Evolutionary conservation across 176 grass and related monocot species (phyloP).

Genomic region (Echinochloa phyllopogon): DNA sequence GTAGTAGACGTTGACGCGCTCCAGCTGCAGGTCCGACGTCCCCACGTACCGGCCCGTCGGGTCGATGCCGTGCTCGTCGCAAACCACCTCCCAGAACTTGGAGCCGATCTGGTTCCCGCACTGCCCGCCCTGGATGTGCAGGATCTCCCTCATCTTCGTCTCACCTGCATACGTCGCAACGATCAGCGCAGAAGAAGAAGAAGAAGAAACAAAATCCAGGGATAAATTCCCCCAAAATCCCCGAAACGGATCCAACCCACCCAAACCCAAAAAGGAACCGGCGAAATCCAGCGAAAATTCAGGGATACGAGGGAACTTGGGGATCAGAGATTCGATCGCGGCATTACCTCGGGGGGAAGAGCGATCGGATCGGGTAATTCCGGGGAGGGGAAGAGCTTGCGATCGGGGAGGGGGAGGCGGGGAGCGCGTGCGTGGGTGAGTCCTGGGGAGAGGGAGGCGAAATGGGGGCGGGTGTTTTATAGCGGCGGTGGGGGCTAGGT

Average conservation of each 20-base stretch:
- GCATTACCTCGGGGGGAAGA: conserved; percentile 7
- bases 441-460: neutral
- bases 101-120: conserved; percentile 88
- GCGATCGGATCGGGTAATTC: conserved; percentile 7
- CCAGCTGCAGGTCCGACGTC: conserved; percentile 67
- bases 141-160: conserved; percentile 86
- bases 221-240: neutral
- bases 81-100: conserved; percentile 96
- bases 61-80: conserved; percentile 89
- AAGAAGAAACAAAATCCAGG: neutral
- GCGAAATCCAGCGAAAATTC: neutral
- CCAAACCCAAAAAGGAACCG: neutral
- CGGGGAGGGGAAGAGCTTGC: neutral
- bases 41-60: conserved; percentile 66
- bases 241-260: neutral
- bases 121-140: conserved; percentile 85
- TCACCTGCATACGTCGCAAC: neutral
- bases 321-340: neutral
- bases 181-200: neutral
- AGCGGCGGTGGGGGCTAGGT: conserved; percentile 39
- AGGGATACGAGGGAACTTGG: neutral
- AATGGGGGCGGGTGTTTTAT: conserved; percentile 32
- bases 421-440: neutral
- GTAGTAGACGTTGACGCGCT: conserved; percentile 93
- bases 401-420: no score